These are phyloP conservation scores for Cyclotella choctawhatcheeana DNA, from an alignment of 108 stramenopile genomes.

Conservation along the genomic window DNA sequence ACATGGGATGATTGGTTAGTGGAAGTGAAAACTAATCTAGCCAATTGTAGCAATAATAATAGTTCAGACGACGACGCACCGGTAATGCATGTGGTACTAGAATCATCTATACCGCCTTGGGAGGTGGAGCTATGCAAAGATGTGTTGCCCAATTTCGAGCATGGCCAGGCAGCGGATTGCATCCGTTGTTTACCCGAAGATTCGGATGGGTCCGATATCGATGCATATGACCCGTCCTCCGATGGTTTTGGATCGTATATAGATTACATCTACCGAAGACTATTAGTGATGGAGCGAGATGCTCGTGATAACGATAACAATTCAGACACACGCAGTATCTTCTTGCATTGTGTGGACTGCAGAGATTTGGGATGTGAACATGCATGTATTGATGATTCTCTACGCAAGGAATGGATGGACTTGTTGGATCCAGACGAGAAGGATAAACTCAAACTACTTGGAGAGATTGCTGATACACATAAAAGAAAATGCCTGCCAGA, in stretches of 20 bases:
- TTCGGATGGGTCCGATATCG: conserved; percentile 28
- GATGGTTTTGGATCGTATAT: conserved; percentile 55
- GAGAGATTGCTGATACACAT: conserved; percentile 2
- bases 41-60: background rate
- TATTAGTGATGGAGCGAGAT: conserved; percentile 19
- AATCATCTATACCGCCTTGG: conserved; percentile 51
- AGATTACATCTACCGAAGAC: conserved; percentile 40
- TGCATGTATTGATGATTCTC: conserved; percentile 35
- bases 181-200: conserved; percentile 44
- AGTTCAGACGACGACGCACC: background rate
- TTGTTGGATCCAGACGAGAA: conserved; percentile 38
- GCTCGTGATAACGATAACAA: background rate
- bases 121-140: conserved; percentile 51
- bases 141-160: conserved; percentile 21
- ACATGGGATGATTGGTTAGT: conserved; percentile 9
- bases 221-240: conserved; percentile 37
- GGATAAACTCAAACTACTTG: no score
- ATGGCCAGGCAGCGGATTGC: conserved; percentile 35
- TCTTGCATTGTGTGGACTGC: conserved; percentile 38
- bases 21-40: conserved; percentile 4
- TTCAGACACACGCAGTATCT: conserved; percentile 1
- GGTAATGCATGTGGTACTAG: conserved; percentile 36
- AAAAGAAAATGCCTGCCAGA: conserved; percentile 35
- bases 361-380: conserved; percentile 51
- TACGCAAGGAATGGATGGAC: conserved; percentile 42